Conservation (phyloP, 805 yeast genomes). For the Candida yuanshanica region DNA sequence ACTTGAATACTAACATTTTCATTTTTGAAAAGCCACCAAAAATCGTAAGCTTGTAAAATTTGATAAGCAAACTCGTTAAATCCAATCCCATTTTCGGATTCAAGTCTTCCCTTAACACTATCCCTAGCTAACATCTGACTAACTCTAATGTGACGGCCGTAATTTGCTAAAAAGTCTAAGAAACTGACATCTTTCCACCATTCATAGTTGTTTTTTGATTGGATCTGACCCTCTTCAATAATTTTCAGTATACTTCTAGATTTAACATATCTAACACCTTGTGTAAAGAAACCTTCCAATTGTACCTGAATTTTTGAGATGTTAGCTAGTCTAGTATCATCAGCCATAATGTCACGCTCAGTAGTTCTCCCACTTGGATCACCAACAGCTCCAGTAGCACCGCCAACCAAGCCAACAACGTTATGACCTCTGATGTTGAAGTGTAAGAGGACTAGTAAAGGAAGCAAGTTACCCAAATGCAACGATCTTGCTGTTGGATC, state of each 20-base stretch:
- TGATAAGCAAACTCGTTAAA: constrained; percentile 95
- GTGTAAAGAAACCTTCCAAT: constrained; percentile 50
- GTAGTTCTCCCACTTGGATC: constrained; percentile 91
- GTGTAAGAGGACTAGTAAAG: constrained; percentile 79
- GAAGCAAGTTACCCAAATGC: constrained; percentile 87
- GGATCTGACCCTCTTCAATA: constrained; percentile 35
- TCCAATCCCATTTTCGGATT: constrained; percentile 72
- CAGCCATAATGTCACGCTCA: constrained; percentile 62
- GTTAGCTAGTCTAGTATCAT: constrained; percentile 46
- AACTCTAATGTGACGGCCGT: constrained; percentile 75
- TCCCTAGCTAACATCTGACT: constrained; percentile 87
- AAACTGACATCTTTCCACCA: constrained; percentile 86
- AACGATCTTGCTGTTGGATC: constrained; percentile 91
- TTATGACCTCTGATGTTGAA: constrained; percentile 81
- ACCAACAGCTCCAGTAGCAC: constrained; percentile 94
- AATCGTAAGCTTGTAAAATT: constrained; percentile 88
- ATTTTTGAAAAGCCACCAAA: constrained; percentile 66
- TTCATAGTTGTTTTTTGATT: constrained; percentile 55
- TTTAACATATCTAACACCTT: constrained; percentile 58
- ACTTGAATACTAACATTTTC: constrained; percentile 66
- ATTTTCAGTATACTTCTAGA: constrained; percentile 22
- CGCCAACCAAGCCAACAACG: constrained; percentile 82
- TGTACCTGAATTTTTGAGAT: constrained; percentile 56
- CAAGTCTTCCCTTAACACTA: constrained; percentile 70
- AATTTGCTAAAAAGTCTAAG: constrained; percentile 70